Base-by-base conservation (phyloP, 1,284 basidiomycete genomes). In the Schizophyllum amplum region DNA sequence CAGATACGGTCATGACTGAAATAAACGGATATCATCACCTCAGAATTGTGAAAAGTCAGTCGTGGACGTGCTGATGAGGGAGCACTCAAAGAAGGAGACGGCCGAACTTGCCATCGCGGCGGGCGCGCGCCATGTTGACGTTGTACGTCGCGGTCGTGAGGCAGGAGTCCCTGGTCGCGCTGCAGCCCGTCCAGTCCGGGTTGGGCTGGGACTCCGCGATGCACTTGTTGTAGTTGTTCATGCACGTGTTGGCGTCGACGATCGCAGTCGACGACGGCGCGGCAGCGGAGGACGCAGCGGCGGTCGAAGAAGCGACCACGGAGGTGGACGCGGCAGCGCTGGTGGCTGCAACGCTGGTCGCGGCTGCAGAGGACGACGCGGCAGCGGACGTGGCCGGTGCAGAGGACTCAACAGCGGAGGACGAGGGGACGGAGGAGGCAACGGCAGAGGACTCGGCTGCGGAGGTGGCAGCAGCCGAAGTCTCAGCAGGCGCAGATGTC, bases 91-190 rank as follows among this genome's bases (percentile, higher is more conserved):
- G 33, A 9, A 42, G 7, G 17, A 42, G 33, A 9, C 33, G 33
- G 7, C 33, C 33, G 33, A 42, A 42, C 74, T 94, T 9, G 89
- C 88, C 1, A 84, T 94, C 27, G 85, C 87, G 22, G 75, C 94
- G 20, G 77, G 94, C 13, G 86, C 93, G 68, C 84, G 86, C 55
- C 83, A 88, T 65, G 78, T 86, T 54, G 79, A 42, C 83, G 4
- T 81, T 91, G 61, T 94, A 89, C 63, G 75, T 78, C 24, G 89
- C 90, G 67, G 86, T 87, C 1, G 78, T 82, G 23, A 74, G 76
- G 24, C 73, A 92, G 1, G 71, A 92, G n/a, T 75, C 78, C 9
- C 78, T 82, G 13, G 1, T 83, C 88, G 0, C 71, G 91, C 50
- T 84, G 88, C 62, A 81, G 81, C n/a, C 33, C 13, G 33, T 42